Percentiles rank a stretch among this genome's conserved stretches.
Conservation (phyloP, 2,329 filamentous ascomycete species). For the Aspergillus sergii region DNA sequence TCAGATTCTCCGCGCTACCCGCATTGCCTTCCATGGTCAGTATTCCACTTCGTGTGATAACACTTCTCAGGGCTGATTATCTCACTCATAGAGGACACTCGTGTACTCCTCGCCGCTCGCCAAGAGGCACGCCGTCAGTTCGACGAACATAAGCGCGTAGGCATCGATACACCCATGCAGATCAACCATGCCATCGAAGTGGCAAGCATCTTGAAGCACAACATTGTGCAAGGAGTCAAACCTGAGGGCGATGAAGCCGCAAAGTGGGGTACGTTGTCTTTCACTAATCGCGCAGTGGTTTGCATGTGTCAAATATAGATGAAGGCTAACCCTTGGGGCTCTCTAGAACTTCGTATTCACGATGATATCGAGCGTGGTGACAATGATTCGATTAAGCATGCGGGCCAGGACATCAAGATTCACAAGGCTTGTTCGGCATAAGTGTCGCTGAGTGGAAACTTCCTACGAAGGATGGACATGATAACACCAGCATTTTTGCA, state of each 20-base stretch:
- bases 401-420: conserved; percentile 42
- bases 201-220: conserved; percentile 75
- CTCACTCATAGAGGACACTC: conserved; percentile 64
- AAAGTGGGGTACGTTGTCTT: conserved; percentile 37
- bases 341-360: conserved; percentile 80
- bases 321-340: conserved; percentile 14
- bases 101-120: conserved; percentile 70
- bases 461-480: conserved; percentile 5
- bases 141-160: conserved; percentile 64
- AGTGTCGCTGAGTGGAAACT: background rate
- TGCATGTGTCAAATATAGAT: background rate
- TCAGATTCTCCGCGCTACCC: conserved; percentile 75
- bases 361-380: conserved; percentile 88
- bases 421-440: conserved; percentile 46
- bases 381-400: conserved; percentile 83
- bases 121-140: conserved; percentile 74
- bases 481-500: conserved; percentile 18
- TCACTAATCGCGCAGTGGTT: background rate
- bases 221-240: conserved; percentile 80
- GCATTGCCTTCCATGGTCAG: conserved; percentile 79
- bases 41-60: conserved; percentile 6
- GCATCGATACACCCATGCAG: conserved; percentile 62
- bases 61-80: conserved; percentile 12
- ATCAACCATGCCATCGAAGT: conserved; percentile 82
- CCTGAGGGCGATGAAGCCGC: conserved; percentile 34